Percentiles rank a stretch among this genome's conserved stretches.
These are phyloP conservation scores for Claviceps monticola DNA, from an alignment of 2,329 filamentous ascomycete species.

Conservation along the genomic window DNA sequence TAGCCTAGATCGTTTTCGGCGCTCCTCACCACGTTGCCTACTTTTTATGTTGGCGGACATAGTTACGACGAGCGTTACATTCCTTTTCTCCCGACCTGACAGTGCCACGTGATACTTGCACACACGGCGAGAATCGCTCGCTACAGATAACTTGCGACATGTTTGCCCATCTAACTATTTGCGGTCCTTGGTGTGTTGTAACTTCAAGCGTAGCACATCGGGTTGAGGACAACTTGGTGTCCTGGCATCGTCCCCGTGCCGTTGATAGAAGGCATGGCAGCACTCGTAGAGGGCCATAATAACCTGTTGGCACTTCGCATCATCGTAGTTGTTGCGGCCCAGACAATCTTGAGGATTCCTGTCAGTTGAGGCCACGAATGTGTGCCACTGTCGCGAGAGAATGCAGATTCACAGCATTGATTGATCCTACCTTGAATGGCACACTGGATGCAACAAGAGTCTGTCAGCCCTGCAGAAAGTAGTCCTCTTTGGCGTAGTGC, in stretches of 20 bases:
- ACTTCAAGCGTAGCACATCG: conserved; percentile 64
- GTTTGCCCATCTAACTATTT: conserved; percentile 2
- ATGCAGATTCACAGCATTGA: neutral
- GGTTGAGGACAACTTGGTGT: conserved; percentile 79
- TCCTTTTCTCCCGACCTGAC: conserved; percentile 8
- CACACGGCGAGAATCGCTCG: neutral
- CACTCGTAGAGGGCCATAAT: conserved; percentile 87
- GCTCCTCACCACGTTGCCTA: conserved; percentile 61
- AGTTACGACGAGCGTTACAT: conserved; percentile 32
- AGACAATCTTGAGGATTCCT: conserved; percentile 55
- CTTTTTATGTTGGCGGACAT: conserved; percentile 31
- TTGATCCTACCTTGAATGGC: conserved; percentile 63
- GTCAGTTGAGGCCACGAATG: neutral
- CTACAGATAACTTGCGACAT: no score
- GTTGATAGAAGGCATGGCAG: conserved; percentile 76
- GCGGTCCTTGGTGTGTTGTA: conserved; percentile 53
- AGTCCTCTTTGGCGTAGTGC: neutral
- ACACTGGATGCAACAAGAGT: conserved; percentile 41
- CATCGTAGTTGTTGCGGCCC: conserved; percentile 69
- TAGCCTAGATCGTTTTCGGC: conserved; percentile 71
- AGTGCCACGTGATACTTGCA: neutral
- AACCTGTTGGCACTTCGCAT: conserved; percentile 64
- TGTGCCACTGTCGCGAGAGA: neutral
- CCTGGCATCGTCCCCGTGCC: conserved; percentile 60
- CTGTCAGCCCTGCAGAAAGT: conserved; percentile 1